phyloP scores from a whole-genome alignment of 805 yeast genomes.

The Sugiyamaella valdiviana region DNA sequence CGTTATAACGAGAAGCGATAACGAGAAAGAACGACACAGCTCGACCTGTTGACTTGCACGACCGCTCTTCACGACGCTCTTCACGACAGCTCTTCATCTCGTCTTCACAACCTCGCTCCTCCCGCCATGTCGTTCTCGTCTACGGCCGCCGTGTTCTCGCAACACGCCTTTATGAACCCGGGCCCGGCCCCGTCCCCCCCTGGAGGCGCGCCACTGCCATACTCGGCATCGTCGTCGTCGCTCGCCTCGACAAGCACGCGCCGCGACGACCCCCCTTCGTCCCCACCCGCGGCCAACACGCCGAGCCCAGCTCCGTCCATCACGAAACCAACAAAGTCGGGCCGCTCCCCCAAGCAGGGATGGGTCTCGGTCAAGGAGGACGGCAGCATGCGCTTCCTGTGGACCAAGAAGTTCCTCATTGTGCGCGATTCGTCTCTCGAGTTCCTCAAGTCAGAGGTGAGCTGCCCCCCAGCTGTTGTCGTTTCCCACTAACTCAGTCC shows the following conservation, averaged over 20 bases:
- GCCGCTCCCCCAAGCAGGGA: slow-evolving; percentile 43
- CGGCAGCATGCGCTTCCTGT: slow-evolving; percentile 72
- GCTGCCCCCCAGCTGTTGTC: background rate
- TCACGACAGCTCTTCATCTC: too few species aligned
- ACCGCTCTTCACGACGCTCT: too few species aligned
- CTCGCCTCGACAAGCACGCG: slow-evolving; percentile 9
- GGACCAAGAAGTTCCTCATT: slow-evolving; percentile 86
- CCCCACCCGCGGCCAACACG: background rate
- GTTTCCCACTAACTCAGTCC: slow-evolving; percentile 3
- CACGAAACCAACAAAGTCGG: background rate
- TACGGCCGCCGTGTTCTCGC: slow-evolving; percentile 40
- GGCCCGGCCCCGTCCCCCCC: slow-evolving; percentile 56
- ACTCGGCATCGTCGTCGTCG: slow-evolving; percentile 18
- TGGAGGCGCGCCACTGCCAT: slow-evolving; percentile 6
- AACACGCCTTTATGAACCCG: slow-evolving; percentile 45
- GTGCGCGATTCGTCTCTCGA: slow-evolving; percentile 68
- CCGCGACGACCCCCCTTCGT: slow-evolving; percentile 2
- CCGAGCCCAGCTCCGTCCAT: background rate
- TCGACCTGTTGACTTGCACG: too few species aligned
- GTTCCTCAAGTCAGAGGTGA: slow-evolving; percentile 60
- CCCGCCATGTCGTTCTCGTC: slow-evolving; percentile 39
- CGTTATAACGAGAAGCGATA: too few species aligned
- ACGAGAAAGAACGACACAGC: too few species aligned
- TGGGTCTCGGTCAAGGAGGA: slow-evolving; percentile 94
- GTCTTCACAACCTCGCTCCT: background rate